A percentile compares a stretch with the other conserved stretches of the same genome.
Evolutionary conservation across 805 yeast species (phyloP).

Genomic region (Schwanniomyces occidentalis): DNA sequence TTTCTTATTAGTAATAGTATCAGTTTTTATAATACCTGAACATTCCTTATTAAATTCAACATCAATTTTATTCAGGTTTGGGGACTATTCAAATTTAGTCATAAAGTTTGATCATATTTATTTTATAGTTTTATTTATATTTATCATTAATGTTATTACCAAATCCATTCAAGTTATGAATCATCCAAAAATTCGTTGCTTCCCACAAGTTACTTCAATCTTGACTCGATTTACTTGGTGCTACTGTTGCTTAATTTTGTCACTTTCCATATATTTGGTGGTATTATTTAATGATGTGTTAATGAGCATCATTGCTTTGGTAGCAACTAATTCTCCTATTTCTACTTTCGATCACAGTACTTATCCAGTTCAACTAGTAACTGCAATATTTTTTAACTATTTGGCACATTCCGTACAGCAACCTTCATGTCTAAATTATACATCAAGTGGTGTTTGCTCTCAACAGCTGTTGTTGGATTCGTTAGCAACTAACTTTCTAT

Average conservation of each 20-base stretch:
- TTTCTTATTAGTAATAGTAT: neutral
- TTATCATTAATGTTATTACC: constrained; percentile 9
- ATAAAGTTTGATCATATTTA: constrained; percentile 29
- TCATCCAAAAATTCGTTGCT: constrained; percentile 12
- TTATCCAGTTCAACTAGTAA: constrained; percentile 23
- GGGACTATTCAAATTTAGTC: constrained; percentile 1
- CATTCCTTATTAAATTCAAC: constrained; percentile 21
- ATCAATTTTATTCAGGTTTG: constrained; percentile 11
- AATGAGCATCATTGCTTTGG: constrained; percentile 13
- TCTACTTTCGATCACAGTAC: constrained; percentile 22
- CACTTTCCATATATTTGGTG: constrained; percentile 10
- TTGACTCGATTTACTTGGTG: constrained; percentile 21
- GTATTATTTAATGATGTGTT: constrained; percentile 21
- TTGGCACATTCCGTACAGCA: constrained; percentile 12
- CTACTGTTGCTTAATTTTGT: constrained; percentile 19
- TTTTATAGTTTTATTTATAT: constrained; percentile 16
- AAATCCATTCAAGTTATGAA: constrained; percentile 13
- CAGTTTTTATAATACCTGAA: constrained; percentile 11
- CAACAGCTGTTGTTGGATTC: constrained; percentile 1
- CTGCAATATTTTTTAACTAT: constrained; percentile 17
- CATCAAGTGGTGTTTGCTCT: constrained; percentile 7
- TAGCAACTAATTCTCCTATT: constrained; percentile 2
- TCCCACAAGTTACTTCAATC: constrained; percentile 16
- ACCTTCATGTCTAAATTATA: constrained; percentile 4
- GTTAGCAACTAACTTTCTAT: constrained; percentile 5